Evolutionary conservation across 768 basidiomycete species (phyloP), one percentile per base, ranked within the genome.

Genomic region (Leucocoprinus sp.): DNA sequence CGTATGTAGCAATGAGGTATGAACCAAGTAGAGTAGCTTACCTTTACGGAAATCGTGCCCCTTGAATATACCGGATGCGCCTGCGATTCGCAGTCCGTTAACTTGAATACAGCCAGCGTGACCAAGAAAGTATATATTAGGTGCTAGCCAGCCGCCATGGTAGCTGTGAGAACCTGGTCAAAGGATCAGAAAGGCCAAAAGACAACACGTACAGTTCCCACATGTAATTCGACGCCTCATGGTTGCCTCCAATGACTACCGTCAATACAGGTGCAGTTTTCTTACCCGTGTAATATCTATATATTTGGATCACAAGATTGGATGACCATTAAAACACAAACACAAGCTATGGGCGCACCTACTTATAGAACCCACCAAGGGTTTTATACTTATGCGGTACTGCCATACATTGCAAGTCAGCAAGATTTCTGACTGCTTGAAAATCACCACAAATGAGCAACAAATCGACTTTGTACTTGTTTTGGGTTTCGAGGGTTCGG

Each of bases 401-500:
- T 17, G 93, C 84, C 82, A 99, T 89, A 51, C 83, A 86, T 56
- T 84, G 76, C 34, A 96, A 71, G 65, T 99, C 95, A 45, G 77
- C 68, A 48, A 75, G 68, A 55, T 96, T 93, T 22, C 96, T 73
- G 38, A 96, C 72, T 14, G 96, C 93, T 64, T 96, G 81, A 56
- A 99, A 98, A 65, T 99, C 96, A 9, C 96, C 96, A 48, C 95
- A 97, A 22, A 97, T 82, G 31, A 99, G 74, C 11, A 99, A 75
- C 1, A 93, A 66, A 55, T 95, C 89, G 44, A 96, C 76, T 45
- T 76, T 80, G 62, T 80, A 82, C 9, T 67, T 61, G 54, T 86
- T 73, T 50, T 63, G 64, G 1, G 57, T 51, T 57, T 96, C 86
- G 23, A 92, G 75, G 9, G 65, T 54, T 2, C 62, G 64, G 43